phyloP scores from a whole-genome alignment of 2,329 filamentous ascomycete genomes.

The Pezicula carpinea region DNA sequence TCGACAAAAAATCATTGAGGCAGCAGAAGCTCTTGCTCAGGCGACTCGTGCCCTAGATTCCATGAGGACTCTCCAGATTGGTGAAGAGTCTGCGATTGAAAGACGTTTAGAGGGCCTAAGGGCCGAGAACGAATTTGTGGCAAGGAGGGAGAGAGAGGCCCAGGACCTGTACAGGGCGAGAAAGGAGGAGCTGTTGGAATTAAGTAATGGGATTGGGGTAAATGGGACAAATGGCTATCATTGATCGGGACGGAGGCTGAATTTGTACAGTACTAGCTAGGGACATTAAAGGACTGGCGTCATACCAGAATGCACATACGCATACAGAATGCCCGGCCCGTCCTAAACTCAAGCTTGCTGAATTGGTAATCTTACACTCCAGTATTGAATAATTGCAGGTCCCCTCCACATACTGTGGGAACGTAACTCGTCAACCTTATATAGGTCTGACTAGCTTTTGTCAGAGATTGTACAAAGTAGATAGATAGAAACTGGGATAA shows the following conservation, averaged over 20 bases:
- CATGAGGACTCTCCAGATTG: constrained; percentile 71
- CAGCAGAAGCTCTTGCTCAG: constrained; percentile 68
- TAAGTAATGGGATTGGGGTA: constrained; percentile 33
- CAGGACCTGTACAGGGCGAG: constrained; percentile 78
- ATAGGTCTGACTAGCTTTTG: no score
- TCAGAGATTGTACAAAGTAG: no score
- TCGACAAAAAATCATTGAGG: constrained; percentile 72
- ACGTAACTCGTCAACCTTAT: no score
- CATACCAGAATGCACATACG: not conserved
- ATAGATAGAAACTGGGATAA: no score
- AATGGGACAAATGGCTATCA: constrained; percentile 20
- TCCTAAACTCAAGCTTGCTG: no score
- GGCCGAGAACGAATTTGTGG: constrained; percentile 79
- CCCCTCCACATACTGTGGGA: no score
- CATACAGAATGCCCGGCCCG: no score
- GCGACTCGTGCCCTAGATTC: constrained; percentile 67
- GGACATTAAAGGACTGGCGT: no score
- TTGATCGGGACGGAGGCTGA: constrained; percentile 2
- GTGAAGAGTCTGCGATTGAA: constrained; percentile 72
- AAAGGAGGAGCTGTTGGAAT: constrained; percentile 69
- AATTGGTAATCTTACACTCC: no score
- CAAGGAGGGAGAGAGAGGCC: constrained; percentile 78
- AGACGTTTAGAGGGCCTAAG: constrained; percentile 69
- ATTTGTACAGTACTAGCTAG: not conserved
- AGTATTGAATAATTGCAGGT: no score